Base-by-base conservation (phyloP, 2,329 filamentous ascomycete species). In the Teratosphaeriaceae sp. region DNA sequence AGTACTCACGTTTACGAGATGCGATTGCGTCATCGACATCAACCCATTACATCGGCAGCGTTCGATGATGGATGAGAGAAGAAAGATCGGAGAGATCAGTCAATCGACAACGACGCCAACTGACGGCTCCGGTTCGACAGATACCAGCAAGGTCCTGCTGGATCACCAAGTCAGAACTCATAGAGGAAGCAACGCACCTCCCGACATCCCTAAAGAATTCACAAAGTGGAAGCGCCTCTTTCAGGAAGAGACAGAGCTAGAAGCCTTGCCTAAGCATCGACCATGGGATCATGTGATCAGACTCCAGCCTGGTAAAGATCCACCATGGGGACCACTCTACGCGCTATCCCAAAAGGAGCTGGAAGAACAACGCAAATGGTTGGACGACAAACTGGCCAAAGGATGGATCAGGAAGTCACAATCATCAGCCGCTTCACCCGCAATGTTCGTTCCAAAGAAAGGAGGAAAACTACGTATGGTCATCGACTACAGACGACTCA, bases 401-500 rank as follows among this genome's bases (percentile, higher is more conserved):
- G 27, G 38, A 19, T 46, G n/a, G 34, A 51, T 48, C 15, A 9
- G 26, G 13, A 35, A 42, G 24, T 41, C 35, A 8, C 40, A 43
- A 37, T 50, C 26, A 19, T 38, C 27, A 27, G 27, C 38, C 3
- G 35, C 20, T 5, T 36, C 38, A 37, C 51, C 34, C 38, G 53
- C 52, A 24, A 31, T 58, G 8, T 57, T 58, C 44, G 30, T 59
- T 33, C 46, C 29, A 22, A 60, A 61, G 31, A 51, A 51, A 15
- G 42, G 54, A 42, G 33, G 45, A 22, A 49, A 37, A 12, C 29
- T 56, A 44, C 20, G 37, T 24, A 39, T 54, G 33, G 51, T 47
- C 34, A 35, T 58, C 12, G 43, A 61, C 44, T 62, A 59, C 37
- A 20, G 43, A 34, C 24, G 29, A 18, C 24, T 61, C 29, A 63